Evolutionary conservation across 2,329 filamentous ascomycete genomes (phyloP), one percentile per base, ranked within the genome.

Genomic region (Penicillium brevicompactum): DNA sequence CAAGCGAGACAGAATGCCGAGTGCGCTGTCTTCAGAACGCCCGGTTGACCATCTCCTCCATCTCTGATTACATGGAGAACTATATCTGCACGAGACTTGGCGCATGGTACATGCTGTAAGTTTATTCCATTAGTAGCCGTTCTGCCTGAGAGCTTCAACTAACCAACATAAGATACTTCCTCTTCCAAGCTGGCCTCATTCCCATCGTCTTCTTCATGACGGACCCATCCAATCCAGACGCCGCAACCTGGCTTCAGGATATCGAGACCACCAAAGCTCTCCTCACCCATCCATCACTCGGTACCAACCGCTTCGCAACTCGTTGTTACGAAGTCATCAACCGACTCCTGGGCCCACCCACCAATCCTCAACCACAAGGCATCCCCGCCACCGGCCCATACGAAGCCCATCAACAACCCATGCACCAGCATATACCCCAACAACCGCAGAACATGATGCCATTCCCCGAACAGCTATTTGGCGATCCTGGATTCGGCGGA

Each of bases 171-270:
- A 71, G 70, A 10, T 77, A 78, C 61, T 78, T 78, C 58, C 70
- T 78, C 38, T 78, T 78, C 65, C 76, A 78, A 64, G 76, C 76
- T 13, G 74, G 70, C 21, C 59, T 78, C 2, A 76, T 78, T 44
- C 76, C 76, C 3, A 70, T 76, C 30, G 73, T 79, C 46, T 73
- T 74, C 51, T 65, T 78, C 30, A 75, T 75, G 68, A 77, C 73
- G 4, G 74, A 75, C 42, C 73, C 75, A 0, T 70, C 70, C 14
- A 73, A 67, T 46, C 62, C 70, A 1, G 70, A 74, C 49, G 70
- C 69, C 47, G 61, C 70, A 10, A 67, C 65, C 48, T 74, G 72
- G 72, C 65, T 74, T 11, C 70, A 71, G 46, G 72, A 74, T 34
- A 70, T 76, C n/a, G 71, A 74, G 57, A 70, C 72, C 9, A 76